These are phyloP conservation scores for Ustilago lituana DNA, from an alignment of 1,284 basidiomycete species.

Conservation along the genomic window DNA sequence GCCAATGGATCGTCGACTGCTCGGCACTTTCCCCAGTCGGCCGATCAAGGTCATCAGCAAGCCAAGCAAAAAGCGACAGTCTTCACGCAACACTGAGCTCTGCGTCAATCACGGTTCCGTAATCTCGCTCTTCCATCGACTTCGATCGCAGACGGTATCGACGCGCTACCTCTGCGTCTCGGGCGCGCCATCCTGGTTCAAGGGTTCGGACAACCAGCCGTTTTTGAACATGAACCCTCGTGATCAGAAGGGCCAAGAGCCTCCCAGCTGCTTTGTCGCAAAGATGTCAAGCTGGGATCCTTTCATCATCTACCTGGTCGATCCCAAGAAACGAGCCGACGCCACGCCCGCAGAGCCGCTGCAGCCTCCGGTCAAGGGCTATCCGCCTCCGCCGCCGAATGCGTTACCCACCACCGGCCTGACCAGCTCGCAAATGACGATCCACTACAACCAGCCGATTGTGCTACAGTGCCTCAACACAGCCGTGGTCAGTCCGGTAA, in stretches of 20 bases:
- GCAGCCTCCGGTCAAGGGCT: constrained; percentile 67
- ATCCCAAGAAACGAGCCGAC: constrained; percentile 80
- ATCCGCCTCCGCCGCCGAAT: constrained; percentile 86
- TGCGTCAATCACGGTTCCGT: constrained; percentile 95
- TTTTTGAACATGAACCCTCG: constrained; percentile 55
- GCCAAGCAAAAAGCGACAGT: constrained; percentile 84
- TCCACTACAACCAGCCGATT: constrained; percentile 95
- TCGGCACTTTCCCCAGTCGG: constrained; percentile 83
- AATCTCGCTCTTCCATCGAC: constrained; percentile 91
- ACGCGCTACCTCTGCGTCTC: constrained; percentile 95
- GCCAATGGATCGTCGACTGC: constrained; percentile 75
- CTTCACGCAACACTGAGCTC: constrained; percentile 82
- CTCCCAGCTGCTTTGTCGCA: constrained; percentile 68
- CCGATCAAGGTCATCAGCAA: constrained; percentile 90
- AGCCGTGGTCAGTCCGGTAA: constrained; percentile 87
- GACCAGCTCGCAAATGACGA: constrained; percentile 79
- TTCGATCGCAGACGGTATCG: constrained; percentile 76
- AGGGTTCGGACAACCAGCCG: constrained; percentile 60
- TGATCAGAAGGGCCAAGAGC: constrained; percentile 40
- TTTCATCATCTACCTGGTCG: constrained; percentile 82
- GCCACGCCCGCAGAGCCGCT: constrained; percentile 79
- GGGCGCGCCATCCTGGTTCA: constrained; percentile 73
- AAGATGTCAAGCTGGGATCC: constrained; percentile 75
- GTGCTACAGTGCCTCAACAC: constrained; percentile 93
- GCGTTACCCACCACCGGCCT: constrained; percentile 81